Evolutionary conservation across 257 asterid genomes (phyloP), one percentile per base, ranked within the genome.

Genomic region (Paulownia fortunei): DNA sequence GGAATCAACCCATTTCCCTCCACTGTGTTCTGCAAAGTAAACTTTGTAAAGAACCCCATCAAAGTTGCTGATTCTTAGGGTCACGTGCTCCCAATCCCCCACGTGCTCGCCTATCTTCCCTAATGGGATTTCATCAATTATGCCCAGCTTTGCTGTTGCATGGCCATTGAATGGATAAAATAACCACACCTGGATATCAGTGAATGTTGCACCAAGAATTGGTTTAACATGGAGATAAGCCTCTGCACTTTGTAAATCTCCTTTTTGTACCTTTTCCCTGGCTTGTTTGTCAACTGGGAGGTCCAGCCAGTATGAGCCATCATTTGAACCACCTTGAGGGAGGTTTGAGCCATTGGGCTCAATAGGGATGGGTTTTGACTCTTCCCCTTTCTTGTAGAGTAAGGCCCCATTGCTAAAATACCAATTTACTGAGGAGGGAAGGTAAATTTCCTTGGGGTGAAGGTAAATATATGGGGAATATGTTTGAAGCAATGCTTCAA

Each of bases 11-110:
- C 98, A 95, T 61, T 1, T 15, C 30, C 99, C 98, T 11, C 77
- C 81, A 54, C 90, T 86, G 69, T 95, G 99, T 72, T 87, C 80
- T 2, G 92, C 86, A 72, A 89, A 84, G 70, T 83, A 95, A n/a
- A 85, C 93, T 44, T 30, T 84, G 83, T 86, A 19, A 2, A 95
- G 78, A 3, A 81, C 60, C 39, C 98, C 99, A 55, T 90, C 86
- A 30, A 95, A 91, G 34, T 95, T 95, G 87, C 96, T 95, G 79
- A 95, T 86, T 46, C 99, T 79, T 5, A 95, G 82, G 0, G 99
- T 95, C 63, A 95, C 49, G 44, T 95, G 99, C 72, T 93, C 99
- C 99, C 98, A 95, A 39, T 93, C 99, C 63, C 98, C 99, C 63
- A 93, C 87, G 49, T 95, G 99, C 51, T 90, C 87, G 23, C 99